These are phyloP conservation scores for Sporormia fimetaria DNA, from an alignment of 495 filamentous ascomycete species.

Conservation along the genomic window DNA sequence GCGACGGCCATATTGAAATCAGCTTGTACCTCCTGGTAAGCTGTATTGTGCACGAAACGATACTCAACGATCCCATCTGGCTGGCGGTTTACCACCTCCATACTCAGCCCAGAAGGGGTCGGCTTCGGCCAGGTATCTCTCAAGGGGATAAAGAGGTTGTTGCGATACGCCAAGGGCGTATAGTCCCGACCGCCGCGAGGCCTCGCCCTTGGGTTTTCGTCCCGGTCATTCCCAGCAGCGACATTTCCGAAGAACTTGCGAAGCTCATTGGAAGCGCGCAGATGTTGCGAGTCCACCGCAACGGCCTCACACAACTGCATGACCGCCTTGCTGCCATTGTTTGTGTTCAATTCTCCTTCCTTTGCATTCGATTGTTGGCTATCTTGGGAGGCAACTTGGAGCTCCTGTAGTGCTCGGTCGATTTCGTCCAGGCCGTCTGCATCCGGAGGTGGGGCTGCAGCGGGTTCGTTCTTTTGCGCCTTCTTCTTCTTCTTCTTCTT, in stretches of 20 bases:
- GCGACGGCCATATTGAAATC: constrained; percentile 70
- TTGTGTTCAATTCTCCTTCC: constrained; percentile 23
- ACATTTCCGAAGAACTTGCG: constrained; percentile 77
- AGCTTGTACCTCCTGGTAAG: constrained; percentile 65
- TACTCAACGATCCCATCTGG: constrained; percentile 50
- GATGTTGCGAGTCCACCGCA: constrained; percentile 60
- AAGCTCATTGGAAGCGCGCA: constrained; percentile 91
- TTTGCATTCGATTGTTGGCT: constrained; percentile 15
- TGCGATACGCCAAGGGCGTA: constrained; percentile 54
- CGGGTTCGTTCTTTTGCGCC: constrained; percentile 38
- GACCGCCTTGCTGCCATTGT: constrained; percentile 23
- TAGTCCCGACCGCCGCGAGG: constrained; percentile 48
- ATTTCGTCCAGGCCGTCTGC: constrained; percentile 59
- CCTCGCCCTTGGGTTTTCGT: constrained; percentile 34
- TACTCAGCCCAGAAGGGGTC: constrained; percentile 69
- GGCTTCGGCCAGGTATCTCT: constrained; percentile 85
- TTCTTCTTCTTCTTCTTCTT: constrained; percentile 38
- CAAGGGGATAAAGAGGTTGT: constrained; percentile 77
- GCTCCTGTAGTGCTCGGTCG: constrained; percentile 60
- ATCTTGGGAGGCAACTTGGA: constrained; percentile 35
- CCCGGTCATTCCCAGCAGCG: constrained; percentile 50
- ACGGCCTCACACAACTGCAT: constrained; percentile 48
- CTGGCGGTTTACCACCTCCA: constrained; percentile 55
- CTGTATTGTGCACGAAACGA: constrained; percentile 58
- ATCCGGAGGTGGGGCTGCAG: constrained; percentile 18